phyloP scores from a whole-genome alignment of 1,139 yeast species.

The Hyphopichia fennica region DNA sequence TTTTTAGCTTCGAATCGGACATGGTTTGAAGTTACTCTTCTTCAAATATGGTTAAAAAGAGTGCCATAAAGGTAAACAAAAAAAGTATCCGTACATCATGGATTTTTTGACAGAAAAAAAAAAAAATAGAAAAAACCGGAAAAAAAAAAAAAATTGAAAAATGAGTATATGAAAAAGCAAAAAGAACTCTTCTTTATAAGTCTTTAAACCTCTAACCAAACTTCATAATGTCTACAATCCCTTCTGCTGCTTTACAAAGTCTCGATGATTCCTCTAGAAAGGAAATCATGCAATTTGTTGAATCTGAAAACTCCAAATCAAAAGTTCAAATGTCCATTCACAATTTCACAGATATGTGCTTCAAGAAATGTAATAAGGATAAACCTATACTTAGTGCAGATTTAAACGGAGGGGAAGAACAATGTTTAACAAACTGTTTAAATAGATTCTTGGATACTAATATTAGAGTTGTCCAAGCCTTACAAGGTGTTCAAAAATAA shows the following conservation, averaged over 20 bases:
- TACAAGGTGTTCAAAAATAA: conserved; percentile 34
- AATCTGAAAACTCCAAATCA: conserved; percentile 81
- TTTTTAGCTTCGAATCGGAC: not conserved
- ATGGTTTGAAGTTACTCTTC: not conserved
- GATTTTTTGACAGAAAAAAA: not conserved
- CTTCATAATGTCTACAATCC: conserved; percentile 54
- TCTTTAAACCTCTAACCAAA: not conserved
- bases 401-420: conserved; percentile 61
- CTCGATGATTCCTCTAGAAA: conserved; percentile 72
- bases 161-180: not conserved
- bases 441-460: conserved; percentile 86
- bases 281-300: conserved; percentile 75
- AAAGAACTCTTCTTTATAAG: no score
- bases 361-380: conserved; percentile 73
- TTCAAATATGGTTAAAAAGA: no score
- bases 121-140: not conserved
- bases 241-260: conserved; percentile 58
- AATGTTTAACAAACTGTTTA: conserved; percentile 77
- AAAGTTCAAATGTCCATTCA: conserved; percentile 87
- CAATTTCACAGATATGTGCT: conserved; percentile 85
- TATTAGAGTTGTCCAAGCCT: conserved; percentile 70
- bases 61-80: not conserved
- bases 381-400: conserved; percentile 49
- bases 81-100: not conserved
- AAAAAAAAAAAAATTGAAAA: not conserved